These are phyloP conservation scores for Vaccinium vitisidaea DNA, from an alignment of 148 eudicot genomes.

Conservation along the genomic window DNA sequence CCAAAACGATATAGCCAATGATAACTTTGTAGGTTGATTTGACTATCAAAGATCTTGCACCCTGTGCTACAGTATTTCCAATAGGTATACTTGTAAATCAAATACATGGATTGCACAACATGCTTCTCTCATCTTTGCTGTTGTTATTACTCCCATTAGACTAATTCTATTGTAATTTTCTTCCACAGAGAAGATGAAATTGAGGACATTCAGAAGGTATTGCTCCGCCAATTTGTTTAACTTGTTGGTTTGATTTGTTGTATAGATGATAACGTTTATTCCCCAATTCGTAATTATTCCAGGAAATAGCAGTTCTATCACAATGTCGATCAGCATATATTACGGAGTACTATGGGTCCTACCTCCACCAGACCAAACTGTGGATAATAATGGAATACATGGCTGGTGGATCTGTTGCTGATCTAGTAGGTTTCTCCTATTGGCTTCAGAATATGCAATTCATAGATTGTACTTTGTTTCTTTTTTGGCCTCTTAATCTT, in stretches of 20 bases:
- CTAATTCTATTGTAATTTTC: not conserved
- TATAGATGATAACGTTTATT: constrained; percentile 1
- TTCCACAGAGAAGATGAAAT: constrained; percentile 89
- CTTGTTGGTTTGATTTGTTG: constrained; percentile 10
- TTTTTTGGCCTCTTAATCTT: not conserved
- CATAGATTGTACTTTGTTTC: not conserved
- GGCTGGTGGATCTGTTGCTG: constrained; percentile 99
- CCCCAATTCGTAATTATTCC: constrained; percentile 25
- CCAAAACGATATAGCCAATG: not conserved
- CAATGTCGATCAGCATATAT: constrained; percentile 93
- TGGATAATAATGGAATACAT: constrained; percentile 98
- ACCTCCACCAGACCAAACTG: constrained; percentile 83
- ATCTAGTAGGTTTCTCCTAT: constrained; percentile 62
- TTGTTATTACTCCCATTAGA: not conserved
- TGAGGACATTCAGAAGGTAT: constrained; percentile 95
- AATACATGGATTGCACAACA: not conserved
- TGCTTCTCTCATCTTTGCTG: constrained; percentile 13
- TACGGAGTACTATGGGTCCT: constrained; percentile 91
- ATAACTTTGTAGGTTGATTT: not conserved
- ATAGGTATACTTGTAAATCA: not conserved
- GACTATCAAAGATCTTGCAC: not conserved
- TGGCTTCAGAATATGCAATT: constrained; percentile 1
- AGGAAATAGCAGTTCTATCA: constrained; percentile 94
- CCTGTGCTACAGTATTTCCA: not conserved
- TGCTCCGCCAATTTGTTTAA: constrained; percentile 6